Evolutionary conservation across 2,329 filamentous ascomycete species (phyloP).

Genomic region (Tolypocladium album): DNA sequence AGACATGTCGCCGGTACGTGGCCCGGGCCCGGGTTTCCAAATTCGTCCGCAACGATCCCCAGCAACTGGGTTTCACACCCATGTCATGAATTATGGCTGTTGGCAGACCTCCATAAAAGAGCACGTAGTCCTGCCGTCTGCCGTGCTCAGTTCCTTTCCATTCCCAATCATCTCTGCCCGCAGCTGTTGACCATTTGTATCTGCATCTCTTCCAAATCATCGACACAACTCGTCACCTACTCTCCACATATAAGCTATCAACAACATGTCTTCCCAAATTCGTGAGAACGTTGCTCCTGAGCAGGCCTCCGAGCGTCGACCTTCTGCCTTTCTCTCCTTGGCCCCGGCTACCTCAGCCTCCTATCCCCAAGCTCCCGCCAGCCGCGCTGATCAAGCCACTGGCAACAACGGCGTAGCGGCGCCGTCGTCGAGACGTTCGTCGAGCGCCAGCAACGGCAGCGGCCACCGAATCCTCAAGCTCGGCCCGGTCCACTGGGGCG

Average conservation of each 20-base stretch:
- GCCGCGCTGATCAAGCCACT: slow-evolving; percentile 9
- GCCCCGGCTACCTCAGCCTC: slow-evolving; percentile 47
- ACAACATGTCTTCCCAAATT: slow-evolving; percentile 4
- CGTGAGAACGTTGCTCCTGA: background rate
- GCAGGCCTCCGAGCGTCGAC: background rate
- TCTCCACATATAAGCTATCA: background rate
- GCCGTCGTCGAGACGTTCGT: slow-evolving; percentile 34
- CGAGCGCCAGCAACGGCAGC: slow-evolving; percentile 32
- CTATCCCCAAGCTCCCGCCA: slow-evolving; percentile 35
- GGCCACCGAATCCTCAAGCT: slow-evolving; percentile 49
- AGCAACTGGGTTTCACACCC: background rate
- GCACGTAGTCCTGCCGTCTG: background rate
- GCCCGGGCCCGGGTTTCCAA: background rate
- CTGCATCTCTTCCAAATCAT: background rate
- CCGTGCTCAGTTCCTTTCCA: background rate
- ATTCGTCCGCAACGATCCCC: background rate
- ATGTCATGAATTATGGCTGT: background rate
- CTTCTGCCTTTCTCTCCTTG: slow-evolving; percentile 40
- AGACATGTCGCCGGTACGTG: background rate
- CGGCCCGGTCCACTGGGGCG: slow-evolving; percentile 53
- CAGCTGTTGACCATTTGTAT: background rate
- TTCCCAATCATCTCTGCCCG: background rate
- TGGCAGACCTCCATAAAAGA: background rate
- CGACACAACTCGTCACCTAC: background rate
- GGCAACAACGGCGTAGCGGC: slow-evolving; percentile 13